Percentiles rank a stretch among this genome's conserved stretches.
Evolutionary conservation across 2,329 filamentous ascomycete species (phyloP).

Genomic region (Paecilomyces fulvus): DNA sequence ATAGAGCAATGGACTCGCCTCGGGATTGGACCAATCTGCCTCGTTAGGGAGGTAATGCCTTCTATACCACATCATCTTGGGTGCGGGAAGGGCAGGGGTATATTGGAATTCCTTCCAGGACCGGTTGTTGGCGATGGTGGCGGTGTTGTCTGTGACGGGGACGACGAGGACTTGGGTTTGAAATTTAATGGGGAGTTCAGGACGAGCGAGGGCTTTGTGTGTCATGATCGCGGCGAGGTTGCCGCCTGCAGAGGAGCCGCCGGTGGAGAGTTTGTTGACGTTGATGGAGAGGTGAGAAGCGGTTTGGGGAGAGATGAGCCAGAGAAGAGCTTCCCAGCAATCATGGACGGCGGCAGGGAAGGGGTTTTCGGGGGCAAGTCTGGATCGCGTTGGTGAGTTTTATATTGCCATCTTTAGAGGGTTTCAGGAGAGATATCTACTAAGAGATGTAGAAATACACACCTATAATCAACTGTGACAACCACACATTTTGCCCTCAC

Average conservation of each 20-base stretch:
- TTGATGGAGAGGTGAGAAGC: constrained; percentile 34
- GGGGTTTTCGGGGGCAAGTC: constrained; percentile 49
- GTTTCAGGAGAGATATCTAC: not conserved
- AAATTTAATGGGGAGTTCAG: constrained; percentile 33
- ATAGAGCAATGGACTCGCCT: constrained; percentile 49
- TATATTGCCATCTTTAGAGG: not conserved
- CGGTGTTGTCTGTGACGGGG: constrained; percentile 52
- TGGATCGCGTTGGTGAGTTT: constrained; percentile 10
- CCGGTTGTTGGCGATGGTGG: constrained; percentile 33
- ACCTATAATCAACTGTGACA: constrained; percentile 50
- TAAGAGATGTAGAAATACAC: constrained; percentile 6
- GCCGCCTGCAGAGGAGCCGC: constrained; percentile 45
- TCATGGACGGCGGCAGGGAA: constrained; percentile 52
- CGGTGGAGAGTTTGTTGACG: constrained; percentile 37
- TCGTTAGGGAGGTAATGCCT: constrained; percentile 47
- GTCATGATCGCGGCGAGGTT: constrained; percentile 47
- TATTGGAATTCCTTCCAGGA: constrained; percentile 46
- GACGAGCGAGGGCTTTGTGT: constrained; percentile 38
- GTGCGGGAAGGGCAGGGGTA: constrained; percentile 45
- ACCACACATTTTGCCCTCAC: constrained; percentile 44
- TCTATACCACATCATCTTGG: constrained; percentile 56
- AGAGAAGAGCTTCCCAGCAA: constrained; percentile 48
- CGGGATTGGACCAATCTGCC: constrained; percentile 39
- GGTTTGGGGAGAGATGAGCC: constrained; percentile 35
- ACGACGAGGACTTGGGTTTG: constrained; percentile 47